Evolutionary conservation across 192 early-diverging fungal genomes (phyloP).

Genomic region (Lobosporangium transversale): DNA sequence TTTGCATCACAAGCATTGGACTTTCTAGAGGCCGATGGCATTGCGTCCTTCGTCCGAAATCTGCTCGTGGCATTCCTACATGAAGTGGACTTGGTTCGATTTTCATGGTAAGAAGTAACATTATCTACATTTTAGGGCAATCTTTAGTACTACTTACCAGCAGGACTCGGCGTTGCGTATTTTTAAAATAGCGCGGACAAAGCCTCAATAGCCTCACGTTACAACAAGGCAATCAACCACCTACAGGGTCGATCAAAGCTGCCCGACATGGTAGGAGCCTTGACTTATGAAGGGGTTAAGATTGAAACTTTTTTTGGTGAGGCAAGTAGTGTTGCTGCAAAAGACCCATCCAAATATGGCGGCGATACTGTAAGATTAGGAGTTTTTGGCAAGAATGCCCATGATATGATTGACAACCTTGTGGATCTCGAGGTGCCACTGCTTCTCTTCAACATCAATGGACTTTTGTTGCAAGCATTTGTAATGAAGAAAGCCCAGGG

Average conservation of each 20-base stretch:
- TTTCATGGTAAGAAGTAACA: slow-evolving; percentile 34
- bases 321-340: slow-evolving; percentile 35
- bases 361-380: slow-evolving; percentile 35
- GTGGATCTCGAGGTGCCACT: slow-evolving; percentile 27
- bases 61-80: slow-evolving; percentile 32
- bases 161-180: not conserved
- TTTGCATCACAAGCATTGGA: slow-evolving; percentile 43
- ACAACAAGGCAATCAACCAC: slow-evolving; percentile 38
- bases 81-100: slow-evolving; percentile 43
- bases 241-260: slow-evolving; percentile 32
- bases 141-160: slow-evolving; percentile 15
- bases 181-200: slow-evolving; percentile 30
- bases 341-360: slow-evolving; percentile 30
- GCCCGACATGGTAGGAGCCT: slow-evolving; percentile 32
- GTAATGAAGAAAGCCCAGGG: slow-evolving; percentile 21
- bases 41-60: slow-evolving; percentile 39
- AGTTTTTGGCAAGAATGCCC: slow-evolving; percentile 37
- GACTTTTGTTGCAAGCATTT: slow-evolving; percentile 30
- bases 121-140: slow-evolving; percentile 16
- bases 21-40: slow-evolving; percentile 40
- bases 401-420: slow-evolving; percentile 42
- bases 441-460: slow-evolving; percentile 42
- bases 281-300: slow-evolving; percentile 31
- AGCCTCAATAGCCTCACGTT: slow-evolving; percentile 30
- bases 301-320: slow-evolving; percentile 38